These are phyloP conservation scores for Plantago elongata DNA, from an alignment of 257 asterid genomes.

Conservation along the genomic window DNA sequence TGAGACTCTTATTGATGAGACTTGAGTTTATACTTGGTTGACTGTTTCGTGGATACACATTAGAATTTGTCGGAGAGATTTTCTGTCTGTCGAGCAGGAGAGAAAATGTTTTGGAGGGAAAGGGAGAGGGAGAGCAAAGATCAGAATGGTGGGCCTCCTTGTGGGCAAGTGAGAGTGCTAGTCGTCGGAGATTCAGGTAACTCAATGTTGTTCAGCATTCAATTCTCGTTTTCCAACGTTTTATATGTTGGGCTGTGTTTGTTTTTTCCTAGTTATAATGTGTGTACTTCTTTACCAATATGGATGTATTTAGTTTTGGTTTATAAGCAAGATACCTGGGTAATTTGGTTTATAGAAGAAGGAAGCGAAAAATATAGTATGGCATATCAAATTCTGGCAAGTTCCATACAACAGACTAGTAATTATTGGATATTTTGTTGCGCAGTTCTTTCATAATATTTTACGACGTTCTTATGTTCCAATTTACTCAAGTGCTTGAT, in stretches of 20 bases:
- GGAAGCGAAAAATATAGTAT: background rate
- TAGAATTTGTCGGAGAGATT: slow-evolving; percentile 3
- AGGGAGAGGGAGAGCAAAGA: slow-evolving; percentile 64
- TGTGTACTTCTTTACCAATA: background rate
- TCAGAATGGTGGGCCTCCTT: slow-evolving; percentile 78
- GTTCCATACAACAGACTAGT: background rate
- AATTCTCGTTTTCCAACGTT: background rate
- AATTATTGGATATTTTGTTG: background rate
- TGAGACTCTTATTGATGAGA: slow-evolving; percentile 15
- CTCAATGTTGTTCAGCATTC: slow-evolving; percentile 1
- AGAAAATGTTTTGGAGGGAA: slow-evolving; percentile 87
- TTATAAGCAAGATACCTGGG: slow-evolving; percentile 6
- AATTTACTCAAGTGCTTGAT: background rate
- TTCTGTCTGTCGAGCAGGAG: slow-evolving; percentile 13
- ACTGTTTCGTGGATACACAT: slow-evolving; percentile 4
- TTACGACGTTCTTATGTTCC: background rate
- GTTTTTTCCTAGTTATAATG: background rate
- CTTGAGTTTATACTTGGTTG: slow-evolving; percentile 20
- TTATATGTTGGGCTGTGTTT: background rate
- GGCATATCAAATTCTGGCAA: background rate
- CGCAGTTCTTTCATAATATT: background rate
- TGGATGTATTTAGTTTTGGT: background rate
- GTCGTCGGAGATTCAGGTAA: slow-evolving; percentile 94
- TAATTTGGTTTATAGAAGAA: too few relatives aligned
- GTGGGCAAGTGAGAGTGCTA: slow-evolving; percentile 91